These are phyloP conservation scores for Entonaema liquescens DNA, from an alignment of 495 filamentous ascomycete genomes.

Conservation along the genomic window DNA sequence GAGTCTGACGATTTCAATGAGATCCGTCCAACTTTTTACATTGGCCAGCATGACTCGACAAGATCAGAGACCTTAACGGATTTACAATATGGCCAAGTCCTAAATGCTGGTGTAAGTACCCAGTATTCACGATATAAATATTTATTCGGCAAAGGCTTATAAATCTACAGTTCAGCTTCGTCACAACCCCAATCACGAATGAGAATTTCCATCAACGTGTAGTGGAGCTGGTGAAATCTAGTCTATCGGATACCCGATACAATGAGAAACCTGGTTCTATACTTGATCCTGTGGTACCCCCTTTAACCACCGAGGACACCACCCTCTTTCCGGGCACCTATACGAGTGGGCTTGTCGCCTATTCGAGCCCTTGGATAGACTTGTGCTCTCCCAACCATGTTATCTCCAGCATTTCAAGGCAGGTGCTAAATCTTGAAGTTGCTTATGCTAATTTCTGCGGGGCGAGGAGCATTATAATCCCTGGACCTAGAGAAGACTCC, in stretches of 20 bases:
- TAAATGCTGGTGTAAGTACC: conserved; percentile 67
- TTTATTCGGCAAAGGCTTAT: conserved; percentile 18
- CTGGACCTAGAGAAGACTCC: conserved; percentile 69
- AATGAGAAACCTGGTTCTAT: conserved; percentile 33
- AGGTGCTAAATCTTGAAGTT: conserved; percentile 89
- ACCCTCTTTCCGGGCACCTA: conserved; percentile 74
- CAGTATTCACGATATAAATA: neutral
- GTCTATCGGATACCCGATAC: conserved; percentile 52
- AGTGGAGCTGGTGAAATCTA: conserved; percentile 66
- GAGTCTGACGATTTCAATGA: conserved; percentile 60
- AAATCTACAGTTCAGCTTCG: conserved; percentile 82
- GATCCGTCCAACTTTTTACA: conserved; percentile 70
- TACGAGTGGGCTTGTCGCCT: conserved; percentile 74
- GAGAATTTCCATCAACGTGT: conserved; percentile 81
- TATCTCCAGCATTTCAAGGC: conserved; percentile 82
- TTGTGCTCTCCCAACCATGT: conserved; percentile 82
- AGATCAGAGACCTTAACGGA: conserved; percentile 68
- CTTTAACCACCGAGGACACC: conserved; percentile 77
- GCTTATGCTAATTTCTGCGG: conserved; percentile 96
- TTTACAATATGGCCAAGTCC: conserved; percentile 70
- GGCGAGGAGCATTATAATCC: conserved; percentile 80
- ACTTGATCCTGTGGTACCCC: conserved; percentile 66
- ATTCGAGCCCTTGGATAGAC: conserved; percentile 89
- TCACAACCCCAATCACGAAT: conserved; percentile 89
- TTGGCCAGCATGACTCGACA: conserved; percentile 84